Conservation (phyloP, 2,329 filamentous ascomycete genomes). For the Aspergillus ochraceoroseus region DNA sequence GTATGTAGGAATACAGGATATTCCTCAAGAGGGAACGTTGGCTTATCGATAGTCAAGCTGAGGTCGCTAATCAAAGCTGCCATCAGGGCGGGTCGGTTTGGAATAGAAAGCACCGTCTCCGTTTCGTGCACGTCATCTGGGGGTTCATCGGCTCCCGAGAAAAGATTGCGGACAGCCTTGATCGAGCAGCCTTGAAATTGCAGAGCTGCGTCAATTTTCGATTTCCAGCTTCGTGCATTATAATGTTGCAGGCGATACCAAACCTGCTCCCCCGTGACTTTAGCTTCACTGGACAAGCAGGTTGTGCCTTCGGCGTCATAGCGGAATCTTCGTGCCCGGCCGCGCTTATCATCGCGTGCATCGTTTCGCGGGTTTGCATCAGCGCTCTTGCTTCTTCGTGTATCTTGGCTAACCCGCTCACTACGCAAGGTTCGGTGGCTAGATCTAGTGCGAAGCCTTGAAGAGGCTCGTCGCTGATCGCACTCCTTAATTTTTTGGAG, state of each 20-base stretch:
- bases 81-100: conserved; percentile 78
- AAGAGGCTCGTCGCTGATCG: conserved; percentile 48
- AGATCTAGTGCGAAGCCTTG: conserved; percentile 52
- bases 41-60: conserved; percentile 81
- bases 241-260: conserved; percentile 68
- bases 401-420: conserved; percentile 37
- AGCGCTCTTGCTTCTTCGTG: conserved; percentile 53
- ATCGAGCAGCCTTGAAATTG: conserved; percentile 66
- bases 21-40: conserved; percentile 77
- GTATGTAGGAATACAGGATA: conserved; percentile 78
- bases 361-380: conserved; percentile 44
- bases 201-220: conserved; percentile 74
- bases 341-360: conserved; percentile 30
- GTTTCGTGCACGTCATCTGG: conserved; percentile 76
- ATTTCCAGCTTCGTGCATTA: conserved; percentile 88
- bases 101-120: conserved; percentile 80
- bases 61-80: conserved; percentile 76
- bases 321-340: conserved; percentile 40
- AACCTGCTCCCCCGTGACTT: conserved; percentile 71
- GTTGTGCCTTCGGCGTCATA: conserved; percentile 79
- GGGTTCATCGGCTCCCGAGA: conserved; percentile 76
- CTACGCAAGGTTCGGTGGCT: conserved; percentile 44
- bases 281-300: conserved; percentile 65
- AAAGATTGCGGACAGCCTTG: conserved; percentile 69
- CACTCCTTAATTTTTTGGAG: conserved; percentile 76